Evolutionary conservation across 352 stramenopile genomes (phyloP).

Genomic region (Phytopythium aichiense): DNA sequence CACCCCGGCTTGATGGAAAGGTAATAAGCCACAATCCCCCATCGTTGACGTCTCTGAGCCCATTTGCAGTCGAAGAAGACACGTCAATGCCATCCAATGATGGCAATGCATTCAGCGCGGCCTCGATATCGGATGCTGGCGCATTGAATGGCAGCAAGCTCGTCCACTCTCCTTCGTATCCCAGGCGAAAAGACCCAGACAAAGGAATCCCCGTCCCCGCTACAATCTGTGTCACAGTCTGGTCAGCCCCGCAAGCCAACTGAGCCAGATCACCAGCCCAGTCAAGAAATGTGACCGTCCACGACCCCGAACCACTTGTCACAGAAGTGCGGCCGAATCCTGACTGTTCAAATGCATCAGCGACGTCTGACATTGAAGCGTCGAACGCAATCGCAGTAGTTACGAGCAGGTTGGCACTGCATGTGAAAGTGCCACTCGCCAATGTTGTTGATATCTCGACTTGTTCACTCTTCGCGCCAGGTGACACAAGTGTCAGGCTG

Average conservation of each 20-base stretch:
- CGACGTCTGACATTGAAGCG: slow-evolving; percentile 15
- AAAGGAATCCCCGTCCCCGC: slow-evolving; percentile 30
- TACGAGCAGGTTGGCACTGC: slow-evolving; percentile 4
- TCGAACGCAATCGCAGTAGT: slow-evolving; percentile 24
- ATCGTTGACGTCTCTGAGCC: slow-evolving; percentile 17
- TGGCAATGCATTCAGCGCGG: slow-evolving; percentile 21
- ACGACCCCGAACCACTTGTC: slow-evolving; percentile 19
- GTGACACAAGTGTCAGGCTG: slow-evolving; percentile 8
- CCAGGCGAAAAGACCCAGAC: slow-evolving; percentile 28
- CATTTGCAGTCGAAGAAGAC: background rate
- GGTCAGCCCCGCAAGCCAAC: slow-evolving; percentile 32
- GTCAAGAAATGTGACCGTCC: slow-evolving; percentile 38
- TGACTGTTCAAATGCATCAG: slow-evolving; percentile 17
- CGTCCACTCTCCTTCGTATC: slow-evolving; percentile 24
- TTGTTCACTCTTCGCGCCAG: slow-evolving; percentile 37
- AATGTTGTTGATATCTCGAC: slow-evolving; percentile 30
- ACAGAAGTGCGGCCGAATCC: slow-evolving; percentile 24
- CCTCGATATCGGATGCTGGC: slow-evolving; percentile 20
- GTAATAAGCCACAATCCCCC: slow-evolving; percentile 39
- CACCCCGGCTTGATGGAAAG: slow-evolving; percentile 29
- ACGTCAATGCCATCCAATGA: slow-evolving; percentile 25
- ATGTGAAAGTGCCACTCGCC: slow-evolving; percentile 38
- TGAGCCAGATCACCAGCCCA: slow-evolving; percentile 31
- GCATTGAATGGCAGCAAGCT: slow-evolving; percentile 20
- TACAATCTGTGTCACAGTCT: slow-evolving; percentile 33